phyloP scores from a whole-genome alignment of 441 rosid species.

The Erodium moschatum region DNA sequence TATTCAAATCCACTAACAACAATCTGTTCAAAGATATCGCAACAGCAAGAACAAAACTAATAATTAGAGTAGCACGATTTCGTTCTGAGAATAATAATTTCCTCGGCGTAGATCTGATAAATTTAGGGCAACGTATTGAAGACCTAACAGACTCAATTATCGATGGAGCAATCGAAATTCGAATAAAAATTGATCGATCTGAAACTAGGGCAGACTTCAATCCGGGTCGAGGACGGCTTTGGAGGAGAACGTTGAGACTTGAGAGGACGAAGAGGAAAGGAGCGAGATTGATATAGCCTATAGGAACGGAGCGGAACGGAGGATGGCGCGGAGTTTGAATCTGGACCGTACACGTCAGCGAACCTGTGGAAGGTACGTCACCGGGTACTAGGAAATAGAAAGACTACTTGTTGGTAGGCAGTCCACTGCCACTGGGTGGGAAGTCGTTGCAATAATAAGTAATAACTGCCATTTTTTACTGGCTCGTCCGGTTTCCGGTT shows the following conservation, averaged over 20 bases:
- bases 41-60: constrained; percentile 1
- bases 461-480: too few relatives aligned
- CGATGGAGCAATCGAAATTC: too few relatives aligned
- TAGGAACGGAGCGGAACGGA: constrained; percentile 34
- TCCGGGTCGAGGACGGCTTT: not conserved
- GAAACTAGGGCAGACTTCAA: not conserved
- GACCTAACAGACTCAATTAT: too few relatives aligned
- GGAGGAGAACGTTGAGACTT: not conserved
- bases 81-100: not conserved
- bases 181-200: not conserved
- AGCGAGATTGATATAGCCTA: not conserved
- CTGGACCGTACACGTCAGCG: constrained; percentile 77
- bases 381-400: not conserved
- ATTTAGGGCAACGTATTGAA: not conserved
- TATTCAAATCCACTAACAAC: constrained; percentile 3
- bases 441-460: too few relatives aligned
- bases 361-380: not conserved
- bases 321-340: constrained; percentile 26
- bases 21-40: constrained; percentile 3
- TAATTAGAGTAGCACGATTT: too few relatives aligned
- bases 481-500: too few relatives aligned
- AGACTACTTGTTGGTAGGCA: too few relatives aligned
- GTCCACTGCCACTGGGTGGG: too few relatives aligned
- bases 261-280: not conserved
- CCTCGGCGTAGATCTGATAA: not conserved